Conservation (phyloP, 306 rosid genomes). For the Prunus fruticosa region DNA sequence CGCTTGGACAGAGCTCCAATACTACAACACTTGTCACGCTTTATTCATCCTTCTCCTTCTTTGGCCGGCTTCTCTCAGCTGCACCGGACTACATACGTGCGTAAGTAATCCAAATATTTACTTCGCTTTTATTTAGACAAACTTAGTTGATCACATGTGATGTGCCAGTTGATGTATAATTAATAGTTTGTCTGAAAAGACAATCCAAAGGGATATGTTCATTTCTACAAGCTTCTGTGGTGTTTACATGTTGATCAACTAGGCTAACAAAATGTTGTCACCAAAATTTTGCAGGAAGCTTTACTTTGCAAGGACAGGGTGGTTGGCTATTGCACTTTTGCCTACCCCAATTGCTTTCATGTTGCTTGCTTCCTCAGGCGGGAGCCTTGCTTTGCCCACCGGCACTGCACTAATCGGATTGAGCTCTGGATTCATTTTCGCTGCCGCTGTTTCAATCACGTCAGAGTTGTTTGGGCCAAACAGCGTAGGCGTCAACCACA, state of each 20-base stretch:
- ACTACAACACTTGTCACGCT: constrained; percentile 68
- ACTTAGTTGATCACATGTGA: neutral
- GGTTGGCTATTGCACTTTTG: constrained; percentile 73
- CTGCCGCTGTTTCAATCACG: constrained; percentile 91
- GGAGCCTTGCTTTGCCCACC: constrained; percentile 33
- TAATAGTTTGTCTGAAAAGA: neutral
- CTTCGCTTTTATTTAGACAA: neutral
- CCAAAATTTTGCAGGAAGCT: constrained; percentile 52
- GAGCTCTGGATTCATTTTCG: constrained; percentile 93
- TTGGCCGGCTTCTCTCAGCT: constrained; percentile 95
- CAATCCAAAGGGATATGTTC: neutral
- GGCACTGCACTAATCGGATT: constrained; percentile 84
- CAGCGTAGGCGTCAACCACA: constrained; percentile 82
- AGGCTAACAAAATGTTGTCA: neutral
- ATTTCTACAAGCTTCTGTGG: neutral
- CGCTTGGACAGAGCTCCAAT: constrained; percentile 55
- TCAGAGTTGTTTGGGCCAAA: constrained; percentile 91
- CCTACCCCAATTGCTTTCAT: constrained; percentile 90
- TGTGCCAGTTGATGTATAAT: neutral
- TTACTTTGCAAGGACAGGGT: constrained; percentile 97
- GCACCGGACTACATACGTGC: constrained; percentile 77
- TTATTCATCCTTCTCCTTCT: constrained; percentile 89
- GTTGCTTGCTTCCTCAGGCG: constrained; percentile 60
- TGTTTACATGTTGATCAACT: neutral
- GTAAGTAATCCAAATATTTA: constrained; percentile 37